Base-by-base conservation (phyloP, 139 green algal species). In the Coelastrella sp. region DNA sequence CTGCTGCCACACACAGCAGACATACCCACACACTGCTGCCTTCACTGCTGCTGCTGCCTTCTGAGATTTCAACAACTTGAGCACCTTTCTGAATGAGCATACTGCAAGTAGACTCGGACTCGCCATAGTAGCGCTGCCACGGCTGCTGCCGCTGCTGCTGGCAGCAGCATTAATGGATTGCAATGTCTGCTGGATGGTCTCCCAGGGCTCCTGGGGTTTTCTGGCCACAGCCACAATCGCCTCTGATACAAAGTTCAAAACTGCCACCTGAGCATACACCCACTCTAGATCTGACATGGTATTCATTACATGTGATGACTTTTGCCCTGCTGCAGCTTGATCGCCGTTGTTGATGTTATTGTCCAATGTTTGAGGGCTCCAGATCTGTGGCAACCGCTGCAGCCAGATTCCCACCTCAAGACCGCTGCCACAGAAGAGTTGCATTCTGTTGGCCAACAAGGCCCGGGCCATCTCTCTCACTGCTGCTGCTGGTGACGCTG, bases 21-120 rank as follows among this genome's bases (percentile, higher is more conserved):
- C 89, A 22, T 81, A 83, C 84, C 93, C 83, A 78, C 87, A 81
- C 81, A 81, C 68, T 60, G 79, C 57, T 79, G 83, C 92, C 76
- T 89, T 80, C 57, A 56, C 64, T 82, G 57, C 76, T 77, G 59
- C 56, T 89, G 77, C 61, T 76, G 65, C 58, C 47, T 71, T 79
- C n/a, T 82, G n/a, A 3, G 54, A 80, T 23, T 86, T 90, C 66
- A 87, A 47, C 8, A 84, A 58, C 58, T 23, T 32, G 57, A 83
- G 58, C 85, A 90, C 22, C 58, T 68, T 32, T 20, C 88, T 85
- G 85, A 73, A 60, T 7, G 60, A 19, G 19, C 32, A 59, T 77
- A 89, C 71, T 61, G 71, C 83, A 57, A 73, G 60, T 22, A 60
- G 56, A 16, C 85, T 83, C 8, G 85, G 85, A 4, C 14, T 19